Base-by-base conservation (phyloP, 192 early-diverging fungal species). In the Backusella psychrophila region DNA sequence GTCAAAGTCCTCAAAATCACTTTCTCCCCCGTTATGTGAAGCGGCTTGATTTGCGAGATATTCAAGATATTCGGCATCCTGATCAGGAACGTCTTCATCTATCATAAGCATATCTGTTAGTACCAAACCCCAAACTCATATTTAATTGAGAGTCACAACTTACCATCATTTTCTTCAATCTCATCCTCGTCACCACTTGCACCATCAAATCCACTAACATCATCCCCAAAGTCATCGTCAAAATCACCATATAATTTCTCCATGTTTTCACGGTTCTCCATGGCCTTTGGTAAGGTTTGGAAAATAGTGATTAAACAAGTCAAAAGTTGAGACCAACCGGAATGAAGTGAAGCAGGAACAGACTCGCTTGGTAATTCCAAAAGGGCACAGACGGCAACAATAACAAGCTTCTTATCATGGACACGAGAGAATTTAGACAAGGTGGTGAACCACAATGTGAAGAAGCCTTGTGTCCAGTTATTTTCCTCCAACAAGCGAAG, bases 341-440 rank as follows among this genome's bases (percentile, higher is more conserved):
- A 80, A 73, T 92, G 91, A 59, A 98, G 81, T 3, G 91, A 78
- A 0, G 85, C 63, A 21, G 96, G 96, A 8, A 98, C 77, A 77
- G 91, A 85, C 6, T 87, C 88, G 29, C 85, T 75, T 7, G 95
- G 94, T 8, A 96, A 80, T 35, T 87, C 87, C 53, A 98, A 75
- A 11, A 98, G 78, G 0, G 93, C 78, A 71, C 90, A 92, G 23
- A 98, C 81, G 0, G 95, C 89, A 33, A 96, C 78, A 68, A 98
- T 93, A 14, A 90, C 88, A n/a, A 98, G 89, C 85, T 96, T 96
- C 88, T 96, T 97, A 83, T 98, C 96, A 83, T 96, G 93, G 17
- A 98, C 96, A 69, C 96, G 72, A 67, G 86, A 78, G 77, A 98
- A 95, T 72, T 90, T 90, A 75, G 87, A 83, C 26, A 95, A 74